phyloP scores from a whole-genome alignment of 352 stramenopile genomes.

The Ophiocytium majus region DNA sequence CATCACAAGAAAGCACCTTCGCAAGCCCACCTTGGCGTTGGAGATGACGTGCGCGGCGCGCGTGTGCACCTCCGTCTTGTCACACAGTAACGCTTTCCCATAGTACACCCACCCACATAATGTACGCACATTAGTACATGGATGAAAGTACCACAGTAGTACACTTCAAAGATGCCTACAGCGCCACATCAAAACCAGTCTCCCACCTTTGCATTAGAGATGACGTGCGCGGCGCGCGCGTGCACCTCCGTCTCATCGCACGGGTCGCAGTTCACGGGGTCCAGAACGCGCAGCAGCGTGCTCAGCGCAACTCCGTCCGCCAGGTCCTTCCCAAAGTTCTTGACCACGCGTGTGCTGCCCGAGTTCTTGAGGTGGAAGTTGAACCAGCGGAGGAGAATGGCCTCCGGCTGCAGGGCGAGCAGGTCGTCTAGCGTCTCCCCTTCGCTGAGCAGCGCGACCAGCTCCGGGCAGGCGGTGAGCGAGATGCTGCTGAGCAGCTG shows the following conservation, averaged over 20 bases:
- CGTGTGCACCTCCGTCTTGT: too few relatives aligned
- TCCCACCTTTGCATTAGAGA: conserved; percentile 73
- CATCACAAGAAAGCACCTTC: too few relatives aligned
- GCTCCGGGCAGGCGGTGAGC: conserved; percentile 83
- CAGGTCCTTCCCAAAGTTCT: conserved; percentile 62
- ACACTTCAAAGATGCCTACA: too few relatives aligned
- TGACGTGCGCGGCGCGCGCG: conserved; percentile 74
- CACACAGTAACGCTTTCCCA: too few relatives aligned
- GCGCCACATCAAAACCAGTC: too few relatives aligned
- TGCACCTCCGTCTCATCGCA: conserved; percentile 63
- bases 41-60: conserved; percentile 76
- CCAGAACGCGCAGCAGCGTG: conserved; percentile 78
- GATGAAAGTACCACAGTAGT: too few relatives aligned
- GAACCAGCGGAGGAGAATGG: conserved; percentile 86
- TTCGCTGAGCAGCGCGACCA: conserved; percentile 65
- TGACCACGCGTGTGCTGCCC: not conserved
- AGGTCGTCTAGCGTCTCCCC: conserved; percentile 79
- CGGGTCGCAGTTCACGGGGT: conserved; percentile 66
- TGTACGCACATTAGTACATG: too few relatives aligned
- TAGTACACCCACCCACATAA: too few relatives aligned
- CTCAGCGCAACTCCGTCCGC: conserved; percentile 78
- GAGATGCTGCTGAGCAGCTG: conserved; percentile 84
- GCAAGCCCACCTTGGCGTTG: conserved; percentile 73
- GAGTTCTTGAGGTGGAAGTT: conserved; percentile 79
- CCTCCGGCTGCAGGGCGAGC: conserved; percentile 81